A percentile compares a stretch with the other conserved stretches of the same genome.
phyloP scores from a whole-genome alignment of 73 alveolate species.

The Paramecium tetraurelia region DNA sequence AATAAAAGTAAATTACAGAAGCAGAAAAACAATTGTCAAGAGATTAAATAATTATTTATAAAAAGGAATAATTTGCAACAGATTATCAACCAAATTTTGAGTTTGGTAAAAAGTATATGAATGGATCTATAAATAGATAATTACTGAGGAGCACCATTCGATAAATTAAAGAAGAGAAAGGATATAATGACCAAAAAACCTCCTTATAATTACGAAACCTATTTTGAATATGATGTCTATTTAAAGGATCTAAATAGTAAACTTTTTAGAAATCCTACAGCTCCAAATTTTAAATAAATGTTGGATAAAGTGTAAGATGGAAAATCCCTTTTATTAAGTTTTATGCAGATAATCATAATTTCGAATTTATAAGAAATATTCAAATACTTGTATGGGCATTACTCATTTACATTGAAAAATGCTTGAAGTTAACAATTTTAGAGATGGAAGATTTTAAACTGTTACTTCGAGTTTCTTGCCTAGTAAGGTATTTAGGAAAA shows the following conservation, averaged over 20 bases:
- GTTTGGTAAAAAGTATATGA: conserved; percentile 43
- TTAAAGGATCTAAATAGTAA: not conserved
- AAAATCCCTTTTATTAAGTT: conserved; percentile 39
- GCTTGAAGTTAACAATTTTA: conserved; percentile 58
- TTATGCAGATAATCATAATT: not conserved
- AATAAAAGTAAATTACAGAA: not conserved
- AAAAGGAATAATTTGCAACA: conserved; percentile 52
- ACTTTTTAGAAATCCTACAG: conserved; percentile 19
- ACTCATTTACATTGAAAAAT: conserved; percentile 39
- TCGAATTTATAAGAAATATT: conserved; percentile 3
- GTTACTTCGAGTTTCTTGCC: conserved; percentile 2
- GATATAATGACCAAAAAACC: conserved; percentile 24
- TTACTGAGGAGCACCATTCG: conserved; percentile 46
- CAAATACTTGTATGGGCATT: conserved; percentile 21
- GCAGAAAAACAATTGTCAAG: conserved; percentile 36
- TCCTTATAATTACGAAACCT: conserved; percentile 35
- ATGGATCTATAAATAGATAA: not conserved
- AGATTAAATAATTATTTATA: conserved; percentile 53
- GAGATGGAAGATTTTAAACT: conserved; percentile 60
- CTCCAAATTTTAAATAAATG: conserved; percentile 46
- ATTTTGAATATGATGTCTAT: conserved; percentile 45
- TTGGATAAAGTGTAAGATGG: conserved; percentile 39
- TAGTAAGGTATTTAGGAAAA: not conserved
- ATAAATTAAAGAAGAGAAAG: conserved; percentile 24
- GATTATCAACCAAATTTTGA: conserved; percentile 57